Conservation (phyloP, 345 rosid genomes). For the Lumnitzera littorea region DNA sequence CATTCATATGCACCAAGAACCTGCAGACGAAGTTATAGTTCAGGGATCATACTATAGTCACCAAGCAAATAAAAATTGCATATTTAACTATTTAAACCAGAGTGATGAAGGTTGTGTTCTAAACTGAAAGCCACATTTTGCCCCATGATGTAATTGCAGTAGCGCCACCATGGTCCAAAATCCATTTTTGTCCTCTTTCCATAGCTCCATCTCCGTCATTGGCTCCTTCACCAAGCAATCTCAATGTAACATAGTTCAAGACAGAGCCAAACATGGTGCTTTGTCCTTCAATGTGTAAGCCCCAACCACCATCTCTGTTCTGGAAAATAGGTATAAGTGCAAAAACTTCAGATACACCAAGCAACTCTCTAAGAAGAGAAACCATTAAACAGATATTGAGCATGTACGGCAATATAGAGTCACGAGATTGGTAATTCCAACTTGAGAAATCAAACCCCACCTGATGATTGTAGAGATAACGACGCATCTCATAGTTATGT, state of each 20-base stretch:
- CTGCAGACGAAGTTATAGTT: slow-evolving; percentile 29
- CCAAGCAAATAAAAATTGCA: not conserved
- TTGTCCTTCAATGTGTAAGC: slow-evolving; percentile 94
- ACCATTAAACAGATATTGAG: not conserved
- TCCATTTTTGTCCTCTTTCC: slow-evolving; percentile 86
- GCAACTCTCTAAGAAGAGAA: not conserved
- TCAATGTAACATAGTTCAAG: slow-evolving; percentile 70
- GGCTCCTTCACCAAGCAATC: slow-evolving; percentile 94
- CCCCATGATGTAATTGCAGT: slow-evolving; percentile 92
- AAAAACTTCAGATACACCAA: not conserved
- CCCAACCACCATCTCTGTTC: slow-evolving; percentile 99
- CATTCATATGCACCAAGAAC: slow-evolving; percentile 93
- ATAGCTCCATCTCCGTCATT: slow-evolving; percentile 75
- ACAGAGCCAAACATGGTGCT: slow-evolving; percentile 98
- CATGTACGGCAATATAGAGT: not conserved
- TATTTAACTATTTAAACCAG: not conserved
- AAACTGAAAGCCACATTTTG: slow-evolving; percentile 99
- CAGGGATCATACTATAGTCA: slow-evolving; percentile 5
- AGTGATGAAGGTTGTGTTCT: slow-evolving; percentile 17
- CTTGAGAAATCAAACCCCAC: slow-evolving; percentile 6
- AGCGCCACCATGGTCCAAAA: slow-evolving; percentile 87
- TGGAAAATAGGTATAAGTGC: slow-evolving; percentile 19
- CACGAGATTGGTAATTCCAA: too few relatives aligned
- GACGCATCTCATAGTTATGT: slow-evolving; percentile 26
- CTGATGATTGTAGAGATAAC: slow-evolving; percentile 39